Evolutionary conservation across 2,329 filamentous ascomycete genomes (phyloP).

Genomic region (Byssoonygena ceratinophila): DNA sequence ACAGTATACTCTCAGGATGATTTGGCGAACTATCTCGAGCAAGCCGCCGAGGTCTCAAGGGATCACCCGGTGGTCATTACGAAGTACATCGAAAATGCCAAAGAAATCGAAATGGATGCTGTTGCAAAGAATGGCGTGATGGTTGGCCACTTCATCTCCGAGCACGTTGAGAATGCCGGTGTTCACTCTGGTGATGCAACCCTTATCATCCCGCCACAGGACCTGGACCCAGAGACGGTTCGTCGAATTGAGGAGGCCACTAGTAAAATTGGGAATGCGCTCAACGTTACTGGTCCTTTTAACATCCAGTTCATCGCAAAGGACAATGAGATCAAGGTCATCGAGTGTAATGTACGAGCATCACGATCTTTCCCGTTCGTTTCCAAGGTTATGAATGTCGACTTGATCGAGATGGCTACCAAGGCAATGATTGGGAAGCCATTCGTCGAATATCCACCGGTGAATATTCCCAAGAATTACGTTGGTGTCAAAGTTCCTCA

Average conservation of each 20-base stretch:
- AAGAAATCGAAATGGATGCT: conserved; percentile 99
- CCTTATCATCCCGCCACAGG: conserved; percentile 85
- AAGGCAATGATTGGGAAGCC: conserved; percentile 87
- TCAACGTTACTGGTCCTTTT: conserved; percentile 93
- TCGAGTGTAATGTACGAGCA: conserved; percentile 95
- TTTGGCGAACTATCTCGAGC: conserved; percentile 73
- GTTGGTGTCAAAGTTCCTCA: conserved; percentile 97
- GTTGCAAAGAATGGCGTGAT: conserved; percentile 83
- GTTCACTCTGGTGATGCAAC: conserved; percentile 98
- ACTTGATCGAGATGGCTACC: conserved; percentile 96
- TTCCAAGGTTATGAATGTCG: conserved; percentile 95
- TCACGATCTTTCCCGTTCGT: conserved; percentile 97
- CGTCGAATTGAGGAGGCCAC: conserved; percentile 88
- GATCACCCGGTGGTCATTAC: conserved; percentile 97
- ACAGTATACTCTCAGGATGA: conserved; percentile 96
- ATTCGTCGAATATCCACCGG: conserved; percentile 68
- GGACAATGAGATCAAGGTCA: conserved; percentile 99
- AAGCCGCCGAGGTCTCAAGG: conserved; percentile 84
- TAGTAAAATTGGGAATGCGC: conserved; percentile 81
- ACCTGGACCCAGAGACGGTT: conserved; percentile 80
- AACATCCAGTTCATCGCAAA: conserved; percentile 99
- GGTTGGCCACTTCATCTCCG: conserved; percentile 92
- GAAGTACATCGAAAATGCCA: conserved; percentile 98
- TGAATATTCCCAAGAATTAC: conserved; percentile 64
- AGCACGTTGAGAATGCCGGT: conserved; percentile 97